phyloP scores from a whole-genome alignment of 139 green algal genomes.

The Pseudopediastrum boryanum region DNA sequence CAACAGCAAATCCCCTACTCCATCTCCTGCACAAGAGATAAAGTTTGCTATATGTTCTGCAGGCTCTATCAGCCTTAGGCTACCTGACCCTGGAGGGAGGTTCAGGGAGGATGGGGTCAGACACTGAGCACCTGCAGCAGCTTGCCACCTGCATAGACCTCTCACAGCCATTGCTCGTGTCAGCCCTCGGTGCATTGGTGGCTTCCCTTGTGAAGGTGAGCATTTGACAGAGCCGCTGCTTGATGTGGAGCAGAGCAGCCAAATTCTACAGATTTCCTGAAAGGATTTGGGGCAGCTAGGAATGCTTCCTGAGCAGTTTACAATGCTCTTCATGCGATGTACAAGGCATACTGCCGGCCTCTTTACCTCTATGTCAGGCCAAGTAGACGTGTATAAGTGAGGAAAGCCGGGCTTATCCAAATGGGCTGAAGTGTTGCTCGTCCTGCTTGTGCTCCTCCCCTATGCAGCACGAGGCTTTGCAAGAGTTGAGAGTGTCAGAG shows the following conservation, averaged over 20 bases:
- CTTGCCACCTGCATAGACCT: conserved; percentile 13
- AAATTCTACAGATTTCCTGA: not conserved
- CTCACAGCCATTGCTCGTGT: conserved; percentile 18
- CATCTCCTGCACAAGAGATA: not conserved
- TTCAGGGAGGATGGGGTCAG: not conserved
- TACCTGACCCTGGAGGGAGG: not conserved
- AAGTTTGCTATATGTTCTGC: not conserved
- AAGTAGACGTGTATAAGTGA: not conserved
- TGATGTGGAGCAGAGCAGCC: not conserved
- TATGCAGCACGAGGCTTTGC: too few species aligned
- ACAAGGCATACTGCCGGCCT: not conserved
- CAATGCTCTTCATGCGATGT: not conserved
- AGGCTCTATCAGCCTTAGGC: not conserved
- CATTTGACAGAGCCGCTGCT: not conserved
- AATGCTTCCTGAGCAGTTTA: not conserved
- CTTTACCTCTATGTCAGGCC: not conserved
- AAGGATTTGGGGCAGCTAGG: not conserved
- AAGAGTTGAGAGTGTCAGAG: too few species aligned
- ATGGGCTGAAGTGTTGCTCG: too few species aligned
- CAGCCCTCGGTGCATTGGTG: conserved; percentile 64
- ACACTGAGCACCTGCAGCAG: conserved; percentile 14
- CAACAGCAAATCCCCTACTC: not conserved
- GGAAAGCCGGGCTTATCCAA: not conserved
- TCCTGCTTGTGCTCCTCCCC: too few species aligned
- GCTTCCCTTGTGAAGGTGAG: conserved; percentile 38